Conservation (phyloP, 305 asterid genomes). For the Vinca major region DNA sequence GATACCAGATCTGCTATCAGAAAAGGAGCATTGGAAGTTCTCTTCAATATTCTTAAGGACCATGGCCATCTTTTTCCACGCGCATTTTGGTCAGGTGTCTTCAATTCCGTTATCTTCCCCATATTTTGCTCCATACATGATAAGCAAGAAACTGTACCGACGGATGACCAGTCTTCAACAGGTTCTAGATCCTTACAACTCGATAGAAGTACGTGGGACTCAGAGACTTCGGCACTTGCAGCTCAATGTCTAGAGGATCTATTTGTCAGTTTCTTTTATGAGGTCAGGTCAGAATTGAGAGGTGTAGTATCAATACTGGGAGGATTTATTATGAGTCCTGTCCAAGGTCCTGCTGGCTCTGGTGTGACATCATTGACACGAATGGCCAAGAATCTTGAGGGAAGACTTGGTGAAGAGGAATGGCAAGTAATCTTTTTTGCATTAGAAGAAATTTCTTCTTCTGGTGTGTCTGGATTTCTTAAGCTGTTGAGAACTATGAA, state of each 20-base stretch:
- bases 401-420: constrained; percentile 58
- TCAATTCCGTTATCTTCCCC: constrained; percentile 63
- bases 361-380: constrained; percentile 84
- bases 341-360: constrained; percentile 73
- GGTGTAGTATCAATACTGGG: constrained; percentile 62
- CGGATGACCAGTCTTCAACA: constrained; percentile 32
- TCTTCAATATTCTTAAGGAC: constrained; percentile 87
- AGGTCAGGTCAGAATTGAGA: constrained; percentile 59
- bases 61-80: constrained; percentile 81
- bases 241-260: constrained; percentile 67
- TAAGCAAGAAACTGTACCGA: constrained; percentile 37
- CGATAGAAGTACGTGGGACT: constrained; percentile 69
- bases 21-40: constrained; percentile 87
- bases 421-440: constrained; percentile 63
- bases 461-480: constrained; percentile 48
- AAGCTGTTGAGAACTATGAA: constrained; percentile 74
- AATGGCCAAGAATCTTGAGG: constrained; percentile 56
- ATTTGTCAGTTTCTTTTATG: constrained; percentile 59
- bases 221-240: constrained; percentile 69
- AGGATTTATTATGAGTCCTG: constrained; percentile 55
- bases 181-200: constrained; percentile 34
- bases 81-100: constrained; percentile 64
- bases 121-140: constrained; percentile 52
- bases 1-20: constrained; percentile 94
- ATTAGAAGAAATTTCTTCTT: constrained; percentile 56